phyloP scores from a whole-genome alignment of 2,329 filamentous ascomycete genomes.

The Sclerotinia trifoliorum region DNA sequence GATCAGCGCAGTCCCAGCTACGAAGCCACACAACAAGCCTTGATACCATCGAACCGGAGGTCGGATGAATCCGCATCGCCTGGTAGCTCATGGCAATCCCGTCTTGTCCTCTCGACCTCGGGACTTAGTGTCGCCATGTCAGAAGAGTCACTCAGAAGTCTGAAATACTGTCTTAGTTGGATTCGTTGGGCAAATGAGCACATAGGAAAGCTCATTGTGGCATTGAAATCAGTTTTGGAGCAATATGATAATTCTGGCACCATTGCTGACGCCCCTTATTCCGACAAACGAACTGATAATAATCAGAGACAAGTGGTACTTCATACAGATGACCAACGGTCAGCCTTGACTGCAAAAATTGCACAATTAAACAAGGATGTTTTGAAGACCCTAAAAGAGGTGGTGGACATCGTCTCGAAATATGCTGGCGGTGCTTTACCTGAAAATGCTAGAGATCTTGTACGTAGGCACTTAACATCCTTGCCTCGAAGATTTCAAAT shows the following conservation, averaged over 20 bases:
- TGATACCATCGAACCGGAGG: slow-evolving; percentile 37
- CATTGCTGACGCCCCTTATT: slow-evolving; percentile 26
- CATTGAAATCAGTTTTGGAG: slow-evolving; percentile 72
- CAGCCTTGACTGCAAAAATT: slow-evolving; percentile 48
- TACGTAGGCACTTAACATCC: slow-evolving; percentile 79
- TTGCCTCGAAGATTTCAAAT: slow-evolving; percentile 80
- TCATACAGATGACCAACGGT: slow-evolving; percentile 34
- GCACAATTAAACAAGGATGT: slow-evolving; percentile 67
- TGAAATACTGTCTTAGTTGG: slow-evolving; percentile 82
- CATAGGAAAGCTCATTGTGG: slow-evolving; percentile 71
- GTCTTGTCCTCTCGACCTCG: slow-evolving; percentile 85
- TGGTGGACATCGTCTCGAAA: slow-evolving; percentile 80
- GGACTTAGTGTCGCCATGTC: slow-evolving; percentile 90
- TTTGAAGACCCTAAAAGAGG: slow-evolving; percentile 74
- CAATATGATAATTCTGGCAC: slow-evolving; percentile 64
- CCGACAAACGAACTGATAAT: slow-evolving; percentile 26
- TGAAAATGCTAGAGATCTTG: slow-evolving; percentile 80
- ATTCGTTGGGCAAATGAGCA: slow-evolving; percentile 79
- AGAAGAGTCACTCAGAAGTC: slow-evolving; percentile 76
- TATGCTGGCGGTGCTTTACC: slow-evolving; percentile 91
- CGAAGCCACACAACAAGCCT: slow-evolving; percentile 53
- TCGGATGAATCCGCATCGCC: slow-evolving; percentile 35
- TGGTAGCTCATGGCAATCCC: slow-evolving; percentile 67
- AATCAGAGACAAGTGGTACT: slow-evolving; percentile 31
- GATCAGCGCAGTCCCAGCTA: slow-evolving; percentile 74